These are phyloP conservation scores for Dendrostoma leiphaemia DNA, from an alignment of 2,329 filamentous ascomycete species.

Conservation along the genomic window DNA sequence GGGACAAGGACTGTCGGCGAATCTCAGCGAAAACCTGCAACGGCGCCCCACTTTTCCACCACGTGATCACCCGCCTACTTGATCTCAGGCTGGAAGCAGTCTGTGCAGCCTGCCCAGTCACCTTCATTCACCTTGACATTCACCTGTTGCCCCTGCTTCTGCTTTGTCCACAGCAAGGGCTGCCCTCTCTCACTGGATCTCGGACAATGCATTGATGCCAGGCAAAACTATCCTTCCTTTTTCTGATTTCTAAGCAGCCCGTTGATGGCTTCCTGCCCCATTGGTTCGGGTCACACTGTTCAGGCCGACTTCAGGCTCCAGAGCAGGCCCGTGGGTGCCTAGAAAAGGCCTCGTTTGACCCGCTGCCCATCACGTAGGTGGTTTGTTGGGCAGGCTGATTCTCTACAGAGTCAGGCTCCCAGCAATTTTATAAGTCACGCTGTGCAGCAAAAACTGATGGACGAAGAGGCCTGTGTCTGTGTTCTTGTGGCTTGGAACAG, in stretches of 20 bases:
- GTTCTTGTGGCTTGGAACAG: no score
- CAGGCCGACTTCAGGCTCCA: neutral
- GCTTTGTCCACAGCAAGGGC: neutral
- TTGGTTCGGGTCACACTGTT: no score
- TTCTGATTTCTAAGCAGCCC: conserved; percentile 4
- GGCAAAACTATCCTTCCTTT: neutral
- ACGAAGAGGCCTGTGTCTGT: no score
- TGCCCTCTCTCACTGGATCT: neutral
- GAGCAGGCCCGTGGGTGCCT: neutral
- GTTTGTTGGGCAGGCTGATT: no score
- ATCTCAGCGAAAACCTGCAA: conserved; percentile 39
- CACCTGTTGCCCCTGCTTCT: neutral
- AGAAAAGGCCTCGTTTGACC: neutral
- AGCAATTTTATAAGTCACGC: no score
- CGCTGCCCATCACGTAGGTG: neutral
- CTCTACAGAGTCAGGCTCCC: no score
- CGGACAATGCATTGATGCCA: neutral
- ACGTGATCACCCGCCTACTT: neutral
- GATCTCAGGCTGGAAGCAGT: neutral
- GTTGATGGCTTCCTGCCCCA: neutral
- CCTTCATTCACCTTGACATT: conserved; percentile 8
- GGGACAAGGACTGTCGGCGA: conserved; percentile 23
- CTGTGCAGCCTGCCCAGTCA: no score
- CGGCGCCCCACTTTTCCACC: neutral
- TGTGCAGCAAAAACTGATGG: no score